Conservation (phyloP, 2,329 filamentous ascomycete genomes). For the Ophiostoma novo-ulmi region DNA sequence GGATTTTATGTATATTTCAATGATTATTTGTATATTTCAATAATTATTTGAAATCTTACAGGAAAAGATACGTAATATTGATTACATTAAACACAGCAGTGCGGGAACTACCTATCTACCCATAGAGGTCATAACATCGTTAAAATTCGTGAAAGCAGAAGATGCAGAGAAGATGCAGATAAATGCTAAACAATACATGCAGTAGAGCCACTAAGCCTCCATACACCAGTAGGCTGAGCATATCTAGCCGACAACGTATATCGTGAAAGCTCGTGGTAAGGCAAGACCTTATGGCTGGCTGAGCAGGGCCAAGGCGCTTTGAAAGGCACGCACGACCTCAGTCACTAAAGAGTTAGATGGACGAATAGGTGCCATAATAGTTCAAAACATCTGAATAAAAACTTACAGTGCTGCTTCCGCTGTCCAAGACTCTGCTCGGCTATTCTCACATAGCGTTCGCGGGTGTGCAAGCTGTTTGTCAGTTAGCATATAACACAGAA, state of each 20-base stretch:
- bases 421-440: constrained; percentile 66
- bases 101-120: background rate
- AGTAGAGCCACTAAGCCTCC: background rate
- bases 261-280: background rate
- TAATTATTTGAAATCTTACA: no score
- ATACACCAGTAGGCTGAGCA: background rate
- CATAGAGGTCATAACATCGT: background rate
- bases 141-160: constrained; percentile 1
- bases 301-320: constrained; percentile 55
- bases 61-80: no score
- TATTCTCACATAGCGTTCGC: constrained; percentile 68
- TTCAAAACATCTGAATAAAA: constrained; percentile 20
- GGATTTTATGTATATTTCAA: no score
- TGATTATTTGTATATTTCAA: no score
- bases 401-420: constrained; percentile 75
- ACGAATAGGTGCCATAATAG: background rate
- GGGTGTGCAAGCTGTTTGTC: constrained; percentile 64
- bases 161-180: background rate
- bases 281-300: constrained; percentile 31
- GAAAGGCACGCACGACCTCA: constrained; percentile 59
- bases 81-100: background rate
- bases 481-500: background rate
- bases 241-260: background rate
- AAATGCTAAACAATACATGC: background rate
- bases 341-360: constrained; percentile 37